A percentile compares a stretch with the other conserved stretches of the same genome.
These are phyloP conservation scores for Abortiporus biennis DNA, from an alignment of 1,284 basidiomycete species.

Conservation along the genomic window DNA sequence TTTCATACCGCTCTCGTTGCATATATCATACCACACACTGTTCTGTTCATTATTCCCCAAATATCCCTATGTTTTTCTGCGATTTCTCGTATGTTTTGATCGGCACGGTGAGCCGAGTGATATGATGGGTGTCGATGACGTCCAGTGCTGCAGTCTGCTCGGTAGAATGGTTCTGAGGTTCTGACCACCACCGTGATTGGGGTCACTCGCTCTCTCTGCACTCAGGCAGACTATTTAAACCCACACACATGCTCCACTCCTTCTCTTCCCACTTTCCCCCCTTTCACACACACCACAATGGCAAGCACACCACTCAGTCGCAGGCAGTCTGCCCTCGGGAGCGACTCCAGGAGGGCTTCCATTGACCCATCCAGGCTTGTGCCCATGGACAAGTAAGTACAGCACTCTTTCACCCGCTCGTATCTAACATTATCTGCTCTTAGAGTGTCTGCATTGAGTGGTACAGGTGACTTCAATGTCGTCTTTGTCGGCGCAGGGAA, in stretches of 20 bases:
- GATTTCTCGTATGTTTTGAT: too few relatives aligned
- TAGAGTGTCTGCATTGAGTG: constrained; percentile 51
- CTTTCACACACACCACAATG: too few relatives aligned
- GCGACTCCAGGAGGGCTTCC: constrained; percentile 59
- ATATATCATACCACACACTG: not conserved
- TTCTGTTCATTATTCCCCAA: not conserved
- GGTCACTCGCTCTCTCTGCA: too few relatives aligned
- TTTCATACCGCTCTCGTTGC: not conserved
- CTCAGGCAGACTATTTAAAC: too few relatives aligned
- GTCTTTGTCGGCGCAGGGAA: constrained; percentile 91
- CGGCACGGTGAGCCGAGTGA: too few relatives aligned
- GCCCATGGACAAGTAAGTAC: constrained; percentile 67
- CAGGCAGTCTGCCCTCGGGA: constrained; percentile 19
- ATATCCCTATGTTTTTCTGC: too few relatives aligned
- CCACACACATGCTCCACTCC: too few relatives aligned
- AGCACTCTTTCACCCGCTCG: constrained; percentile 2
- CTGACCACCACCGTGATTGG: too few relatives aligned
- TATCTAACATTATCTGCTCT: constrained; percentile 2
- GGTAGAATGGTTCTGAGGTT: too few relatives aligned
- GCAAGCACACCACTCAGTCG: constrained; percentile 15
- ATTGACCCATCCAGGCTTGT: constrained; percentile 72
- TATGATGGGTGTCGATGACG: too few relatives aligned
- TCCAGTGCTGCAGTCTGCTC: too few relatives aligned
- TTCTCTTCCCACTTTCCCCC: too few relatives aligned
- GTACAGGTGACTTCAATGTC: constrained; percentile 77